Base-by-base conservation (phyloP, 805 yeast genomes). In the Metschnikowia vanudenii region DNA sequence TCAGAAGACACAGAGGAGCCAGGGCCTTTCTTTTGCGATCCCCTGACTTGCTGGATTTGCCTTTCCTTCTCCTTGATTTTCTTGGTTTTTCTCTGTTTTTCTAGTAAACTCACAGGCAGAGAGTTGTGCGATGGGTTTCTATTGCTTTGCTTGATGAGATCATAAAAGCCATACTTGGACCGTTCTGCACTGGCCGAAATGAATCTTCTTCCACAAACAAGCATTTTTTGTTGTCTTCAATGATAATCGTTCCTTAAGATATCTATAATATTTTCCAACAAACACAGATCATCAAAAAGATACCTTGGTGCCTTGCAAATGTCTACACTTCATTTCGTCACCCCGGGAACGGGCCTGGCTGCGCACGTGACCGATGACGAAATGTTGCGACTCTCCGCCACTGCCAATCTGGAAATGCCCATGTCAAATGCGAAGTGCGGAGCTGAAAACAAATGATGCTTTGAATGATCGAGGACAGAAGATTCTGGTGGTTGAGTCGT, bases 121-220 rank as follows among this genome's bases (percentile, higher is more conserved):
- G 37, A 12, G 16, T 30, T 16, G 34, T 64, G 63, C 8, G 41
- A 45, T 1, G 73, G 75, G 22, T 57, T 61, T 6, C 65, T 45
- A 18, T 67, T 65, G n/a, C 73, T 69, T 14, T 59, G 51, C 32
- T 62, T 47, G 11, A 71, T 65, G 38, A 71, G 60, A 47, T 71
- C 75, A 53, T 71, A 71, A 55, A 65, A 71, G 22, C 59, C 51
- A 49, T 57, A 71, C 37, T 54, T 55, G 16, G 49, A 45, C 18
- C 22, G 20, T 13, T 24, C 37, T 3, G 44, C 12, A 29, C 33
- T 40, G 10, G 41, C 20, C 32, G 48, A 45, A 24, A 39, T 7
- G 8, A 30, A 14, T 20, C 48, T 26, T 26, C 29, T 39, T 13
- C 37, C 38, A 6, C 34, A 19, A 3, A 30, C 20, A 24, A 45